Conservation (phyloP, 192 early-diverging fungal genomes). For the Coemansia sp. region DNA sequence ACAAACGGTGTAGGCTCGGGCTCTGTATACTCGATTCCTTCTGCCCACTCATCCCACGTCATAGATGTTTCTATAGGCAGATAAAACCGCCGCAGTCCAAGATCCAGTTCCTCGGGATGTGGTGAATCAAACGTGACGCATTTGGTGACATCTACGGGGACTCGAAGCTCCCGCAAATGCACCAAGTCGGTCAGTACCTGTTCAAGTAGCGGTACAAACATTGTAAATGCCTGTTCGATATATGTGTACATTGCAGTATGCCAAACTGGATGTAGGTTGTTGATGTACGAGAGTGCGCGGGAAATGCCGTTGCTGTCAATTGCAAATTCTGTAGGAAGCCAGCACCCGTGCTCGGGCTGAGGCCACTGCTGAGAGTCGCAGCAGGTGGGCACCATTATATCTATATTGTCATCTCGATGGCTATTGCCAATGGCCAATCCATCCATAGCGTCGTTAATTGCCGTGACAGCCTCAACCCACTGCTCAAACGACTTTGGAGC, state of each 20-base stretch:
- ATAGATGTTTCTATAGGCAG: not conserved
- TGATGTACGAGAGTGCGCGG: not conserved
- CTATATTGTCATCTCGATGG: not conserved
- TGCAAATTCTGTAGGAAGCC: not conserved
- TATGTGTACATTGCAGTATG: not conserved
- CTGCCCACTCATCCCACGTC: slow-evolving; percentile 1
- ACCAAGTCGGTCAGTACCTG: not conserved
- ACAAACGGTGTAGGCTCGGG: not conserved
- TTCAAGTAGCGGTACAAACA: not conserved
- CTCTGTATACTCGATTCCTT: not conserved
- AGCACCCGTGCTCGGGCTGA: not conserved
- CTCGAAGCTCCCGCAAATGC: not conserved
- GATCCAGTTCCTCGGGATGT: not conserved
- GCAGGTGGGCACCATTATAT: not conserved
- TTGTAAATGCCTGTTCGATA: not conserved
- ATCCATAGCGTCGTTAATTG: not conserved
- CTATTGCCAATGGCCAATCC: not conserved
- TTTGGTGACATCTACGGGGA: not conserved
- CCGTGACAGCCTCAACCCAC: not conserved
- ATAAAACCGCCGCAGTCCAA: not conserved
- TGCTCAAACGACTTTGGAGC: not conserved
- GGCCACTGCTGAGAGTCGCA: not conserved
- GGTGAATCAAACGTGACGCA: not conserved
- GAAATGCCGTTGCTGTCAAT: not conserved
- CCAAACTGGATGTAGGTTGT: not conserved